Base-by-base conservation (phyloP, 495 filamentous ascomycete genomes). In the Penicillium cosmopolitanum region DNA sequence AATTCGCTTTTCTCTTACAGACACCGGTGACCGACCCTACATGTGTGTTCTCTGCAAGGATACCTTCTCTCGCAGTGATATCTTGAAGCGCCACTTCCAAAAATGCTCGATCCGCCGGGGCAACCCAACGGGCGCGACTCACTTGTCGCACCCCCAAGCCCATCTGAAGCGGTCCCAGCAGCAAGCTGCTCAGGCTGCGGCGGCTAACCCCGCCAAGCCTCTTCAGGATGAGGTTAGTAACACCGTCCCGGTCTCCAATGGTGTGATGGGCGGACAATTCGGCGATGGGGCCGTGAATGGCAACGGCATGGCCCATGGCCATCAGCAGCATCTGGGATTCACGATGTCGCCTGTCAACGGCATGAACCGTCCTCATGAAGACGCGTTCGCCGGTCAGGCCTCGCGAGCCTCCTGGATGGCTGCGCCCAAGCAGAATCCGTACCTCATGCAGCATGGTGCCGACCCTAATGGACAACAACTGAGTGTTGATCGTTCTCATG, bases 21-120 rank as follows among this genome's bases (percentile, higher is more conserved):
- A 98, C 77, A 96, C 95, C 58, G 95, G 95, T 65, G 93, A 96
- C 71, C 89, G 95, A 53, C 95, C 95, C 28, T 98, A 98, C 79
- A 92, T 92, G 85, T 98, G 95, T 78, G 88, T 92, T 60, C 83
- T 98, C 44, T 98, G 95, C 80, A 89, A 93, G 72, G 95, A 98
- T 74, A 97, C 91, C n/a, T 98, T 98, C 77, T 97, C 93, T 25
- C 87, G 95, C 70, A 96, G 91, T 79, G 95, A 98, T 73, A 98
- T 98, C 63, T 78, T 98, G 71, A 98, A 98, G 80, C 89, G 95
- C 58, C 95, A 98, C 74, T 98, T 98, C 73, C 91, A 96, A 71
- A 98, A 98, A 77, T 98, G 95, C 77, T 96, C 94, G 33, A 87
- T 96, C 53, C 86, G 95, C 63, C 87, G 95, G 63, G 95, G 95